A percentile compares a stretch with the other conserved stretches of the same genome.
Conservation (phyloP, 306 rosid genomes). For the Sophora flavescens region DNA sequence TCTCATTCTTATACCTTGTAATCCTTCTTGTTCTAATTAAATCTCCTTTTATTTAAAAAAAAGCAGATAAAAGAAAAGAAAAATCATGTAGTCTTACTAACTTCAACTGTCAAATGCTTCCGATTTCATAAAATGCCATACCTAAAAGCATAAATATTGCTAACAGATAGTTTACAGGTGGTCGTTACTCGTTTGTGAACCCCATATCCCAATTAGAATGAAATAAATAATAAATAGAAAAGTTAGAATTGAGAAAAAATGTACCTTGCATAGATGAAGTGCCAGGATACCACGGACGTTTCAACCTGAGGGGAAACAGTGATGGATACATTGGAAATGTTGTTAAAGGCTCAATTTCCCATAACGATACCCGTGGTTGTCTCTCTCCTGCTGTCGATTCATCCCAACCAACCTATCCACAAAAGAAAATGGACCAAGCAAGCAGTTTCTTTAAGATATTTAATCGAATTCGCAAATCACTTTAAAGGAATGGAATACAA, state of each 20-base stretch:
- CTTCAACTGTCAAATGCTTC: conserved; percentile 20
- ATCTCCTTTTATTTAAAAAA: neutral
- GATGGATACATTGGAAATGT: conserved; percentile 96
- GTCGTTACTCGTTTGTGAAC: neutral
- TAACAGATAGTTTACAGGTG: neutral
- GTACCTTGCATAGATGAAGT: conserved; percentile 78
- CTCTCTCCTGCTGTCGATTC: conserved; percentile 94
- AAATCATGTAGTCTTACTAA: neutral
- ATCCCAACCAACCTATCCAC: conserved; percentile 90
- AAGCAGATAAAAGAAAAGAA: neutral
- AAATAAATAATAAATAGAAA: neutral
- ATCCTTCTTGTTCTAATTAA: neutral
- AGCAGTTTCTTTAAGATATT: conserved; percentile 2
- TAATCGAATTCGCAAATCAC: neutral
- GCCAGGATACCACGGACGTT: conserved; percentile 96
- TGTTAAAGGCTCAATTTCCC: conserved; percentile 97
- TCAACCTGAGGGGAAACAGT: conserved; percentile 81
- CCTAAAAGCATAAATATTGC: neutral
- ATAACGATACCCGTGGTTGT: conserved; percentile 87
- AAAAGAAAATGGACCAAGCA: conserved; percentile 35
- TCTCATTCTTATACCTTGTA: neutral
- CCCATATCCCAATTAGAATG: neutral
- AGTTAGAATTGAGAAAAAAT: conserved; percentile 11
- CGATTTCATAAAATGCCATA: conserved; percentile 3
- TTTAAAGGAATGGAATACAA: neutral